Base-by-base conservation (phyloP, 2,329 filamentous ascomycete genomes). In the Venturia nashicola region DNA sequence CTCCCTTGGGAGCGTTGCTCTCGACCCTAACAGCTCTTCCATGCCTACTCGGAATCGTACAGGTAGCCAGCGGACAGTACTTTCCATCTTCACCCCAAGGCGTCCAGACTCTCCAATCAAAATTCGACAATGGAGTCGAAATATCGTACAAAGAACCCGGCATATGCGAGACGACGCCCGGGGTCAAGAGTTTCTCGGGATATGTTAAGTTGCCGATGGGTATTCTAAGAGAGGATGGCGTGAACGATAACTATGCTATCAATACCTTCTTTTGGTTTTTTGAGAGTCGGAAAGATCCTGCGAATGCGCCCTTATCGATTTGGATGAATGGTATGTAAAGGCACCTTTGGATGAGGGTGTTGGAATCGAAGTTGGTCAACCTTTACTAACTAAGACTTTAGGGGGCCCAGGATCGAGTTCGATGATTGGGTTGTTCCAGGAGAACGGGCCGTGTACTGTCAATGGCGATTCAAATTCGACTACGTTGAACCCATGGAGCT, bases 181-280 rank as follows among this genome's bases (percentile, higher is more conserved):
- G 79, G 9, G 82, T 85, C 55, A 80, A 77, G 67, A 80, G 78
- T 40, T 88, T 85, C 72, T 79, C 80, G 0, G 83, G 84, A 42
- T 86, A 85, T 67, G 79, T 86, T 16, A 79, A 82, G 70, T 76
- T 86, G 4, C 81, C 82, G 1, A 77, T 78, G 2, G 76, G 75
- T 36, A 73, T 77, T 5, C 67, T 75, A n/a, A 70, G 72, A 20
- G 74, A 75, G 43, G 66, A 72, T 1, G 71, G 71, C 8, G 70
- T 72, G 18, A 68, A 70, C 68, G 79, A 82, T 66, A 73, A 78
- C 12, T 82, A 82, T 65, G 74, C 79, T 7, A 82, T 83, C 65
- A 82, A 83, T 68, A 84, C 80, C 32, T 86, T 85, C 71, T 87
- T 86, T 71, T 84, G 82, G 82, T 86, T 85, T 69, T 86, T 87